Evolutionary conservation across 257 asterid genomes (phyloP).

Genomic region (Thymus mandschuricus): DNA sequence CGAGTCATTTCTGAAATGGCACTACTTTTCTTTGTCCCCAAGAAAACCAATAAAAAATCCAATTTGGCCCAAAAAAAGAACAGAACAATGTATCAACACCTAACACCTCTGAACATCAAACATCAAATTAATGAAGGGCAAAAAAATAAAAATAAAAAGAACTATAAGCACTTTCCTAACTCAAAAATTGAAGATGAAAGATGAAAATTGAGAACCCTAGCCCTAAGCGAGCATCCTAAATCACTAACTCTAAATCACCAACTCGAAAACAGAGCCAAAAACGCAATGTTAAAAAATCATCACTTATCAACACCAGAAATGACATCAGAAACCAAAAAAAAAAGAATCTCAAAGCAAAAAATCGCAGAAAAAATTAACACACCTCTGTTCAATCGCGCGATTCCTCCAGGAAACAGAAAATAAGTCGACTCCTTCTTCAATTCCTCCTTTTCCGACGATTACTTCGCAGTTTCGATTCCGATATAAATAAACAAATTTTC

Average conservation of each 20-base stretch:
- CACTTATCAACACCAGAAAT: background rate
- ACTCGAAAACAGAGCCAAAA: slow-evolving; percentile 4
- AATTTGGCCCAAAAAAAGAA: background rate
- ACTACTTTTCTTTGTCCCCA: slow-evolving; percentile 1
- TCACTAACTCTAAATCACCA: background rate
- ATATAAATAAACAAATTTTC: background rate
- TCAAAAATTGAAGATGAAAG: background rate
- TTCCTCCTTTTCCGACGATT: background rate
- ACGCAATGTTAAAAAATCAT: background rate
- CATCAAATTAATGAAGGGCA: background rate
- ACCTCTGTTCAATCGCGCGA: slow-evolving; percentile 35
- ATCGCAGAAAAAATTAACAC: slow-evolving; percentile 23
- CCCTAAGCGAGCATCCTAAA: background rate
- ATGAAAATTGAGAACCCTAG: background rate
- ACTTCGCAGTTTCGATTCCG: background rate
- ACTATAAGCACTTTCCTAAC: background rate
- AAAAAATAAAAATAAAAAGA: background rate
- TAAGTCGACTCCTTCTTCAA: background rate
- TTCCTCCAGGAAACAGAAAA: background rate
- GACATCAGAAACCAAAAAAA: background rate
- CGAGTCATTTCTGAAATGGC: slow-evolving; percentile 7
- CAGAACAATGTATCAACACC: background rate
- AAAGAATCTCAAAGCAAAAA: background rate
- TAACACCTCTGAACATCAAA: background rate
- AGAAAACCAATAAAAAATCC: slow-evolving; percentile 15